Conservation (phyloP, 176 grass and related monocot genomes). For the bread wheat (Triticum aestivum) region IWGSC_CS_RefSeq_v2.1 NC_057808.1:469455233-469455732, state of each 20-base stretch:
- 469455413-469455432: neutral
- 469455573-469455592: neutral
- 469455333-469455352: slow-evolving; percentile 16
- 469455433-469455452: neutral
- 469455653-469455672: neutral
- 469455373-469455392: slow-evolving; percentile 23
- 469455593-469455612: neutral
- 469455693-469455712: neutral
- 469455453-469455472: neutral
- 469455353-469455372: slow-evolving; percentile 22
- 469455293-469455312: slow-evolving; percentile 9
- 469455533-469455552: neutral
- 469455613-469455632: neutral
- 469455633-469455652: neutral
- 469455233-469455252: neutral
- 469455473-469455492: neutral
- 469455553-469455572: neutral
- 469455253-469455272: neutral
- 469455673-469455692: neutral
- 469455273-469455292: neutral
- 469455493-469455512: slow-evolving; percentile 35
- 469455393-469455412: neutral
- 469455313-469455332: neutral
- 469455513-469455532: neutral
- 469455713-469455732: neutral